Conservation (phyloP, 2,329 filamentous ascomycete species). For the Cadophora malorum region DNA sequence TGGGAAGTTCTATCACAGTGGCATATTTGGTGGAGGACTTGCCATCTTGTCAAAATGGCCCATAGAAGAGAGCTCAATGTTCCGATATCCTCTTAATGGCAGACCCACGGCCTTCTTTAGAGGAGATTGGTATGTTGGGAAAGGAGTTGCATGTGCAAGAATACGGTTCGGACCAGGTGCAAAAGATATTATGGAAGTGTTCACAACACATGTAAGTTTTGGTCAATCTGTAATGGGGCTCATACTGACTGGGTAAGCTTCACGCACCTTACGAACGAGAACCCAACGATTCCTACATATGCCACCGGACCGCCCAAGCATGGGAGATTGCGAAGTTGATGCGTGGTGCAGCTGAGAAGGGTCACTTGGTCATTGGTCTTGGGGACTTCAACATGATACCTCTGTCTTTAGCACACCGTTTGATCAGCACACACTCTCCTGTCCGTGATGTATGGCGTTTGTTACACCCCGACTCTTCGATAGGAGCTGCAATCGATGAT, state of each 20-base stretch:
- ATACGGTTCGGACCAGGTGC: conserved; percentile 71
- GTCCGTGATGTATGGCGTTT: conserved; percentile 86
- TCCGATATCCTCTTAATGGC: conserved; percentile 87
- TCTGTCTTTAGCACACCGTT: conserved; percentile 78
- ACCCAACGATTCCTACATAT: conserved; percentile 83
- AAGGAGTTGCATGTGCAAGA: conserved; percentile 85
- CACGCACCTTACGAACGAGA: conserved; percentile 88
- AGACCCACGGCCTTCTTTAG: conserved; percentile 92
- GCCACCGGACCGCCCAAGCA: conserved; percentile 88
- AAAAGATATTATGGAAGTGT: conserved; percentile 81
- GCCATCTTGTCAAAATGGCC: conserved; percentile 92
- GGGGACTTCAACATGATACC: conserved; percentile 99
- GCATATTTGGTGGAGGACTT: conserved; percentile 87
- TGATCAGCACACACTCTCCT: conserved; percentile 79
- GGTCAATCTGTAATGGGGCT: background rate
- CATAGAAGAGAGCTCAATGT: conserved; percentile 88
- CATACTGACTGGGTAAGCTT: conserved; percentile 57
- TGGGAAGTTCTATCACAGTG: conserved; percentile 91
- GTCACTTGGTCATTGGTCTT: conserved; percentile 82
- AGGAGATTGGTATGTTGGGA: conserved; percentile 96
- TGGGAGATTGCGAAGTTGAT: conserved; percentile 95
- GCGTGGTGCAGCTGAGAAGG: conserved; percentile 77
- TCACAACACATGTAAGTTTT: conserved; percentile 80
- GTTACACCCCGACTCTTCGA: conserved; percentile 80
- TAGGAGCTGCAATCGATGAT: conserved; percentile 74